Evolutionary conservation across 352 stramenopile species (phyloP).

Genomic region (Globisporangium echinulatum): DNA sequence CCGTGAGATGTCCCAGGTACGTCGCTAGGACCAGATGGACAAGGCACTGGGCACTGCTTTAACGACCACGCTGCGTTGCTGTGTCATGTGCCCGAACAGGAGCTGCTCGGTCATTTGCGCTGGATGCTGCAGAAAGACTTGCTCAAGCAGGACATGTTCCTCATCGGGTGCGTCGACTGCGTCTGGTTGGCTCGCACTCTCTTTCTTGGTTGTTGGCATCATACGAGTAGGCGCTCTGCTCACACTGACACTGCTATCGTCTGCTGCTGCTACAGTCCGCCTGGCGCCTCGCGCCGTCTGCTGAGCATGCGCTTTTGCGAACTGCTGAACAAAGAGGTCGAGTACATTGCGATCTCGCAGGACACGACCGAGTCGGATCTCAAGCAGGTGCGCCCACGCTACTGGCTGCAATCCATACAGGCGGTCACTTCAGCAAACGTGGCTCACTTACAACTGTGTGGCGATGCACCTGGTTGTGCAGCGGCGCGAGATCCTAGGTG

Average conservation of each 20-base stretch:
- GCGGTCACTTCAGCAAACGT: not conserved
- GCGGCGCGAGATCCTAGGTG: conserved; percentile 63
- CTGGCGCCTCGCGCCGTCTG: conserved; percentile 60
- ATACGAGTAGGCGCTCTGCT: no score
- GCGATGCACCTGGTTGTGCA: conserved; percentile 6
- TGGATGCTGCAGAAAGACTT: conserved; percentile 86
- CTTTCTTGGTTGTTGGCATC: no score
- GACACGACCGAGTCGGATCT: conserved; percentile 93
- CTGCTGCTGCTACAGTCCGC: conserved; percentile 31
- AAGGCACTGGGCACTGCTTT: not conserved
- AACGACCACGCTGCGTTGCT: not conserved
- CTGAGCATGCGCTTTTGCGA: conserved; percentile 85
- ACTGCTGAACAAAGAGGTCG: conserved; percentile 75
- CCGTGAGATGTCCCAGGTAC: conserved; percentile 37
- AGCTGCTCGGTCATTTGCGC: conserved; percentile 66
- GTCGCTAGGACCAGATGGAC: not conserved
- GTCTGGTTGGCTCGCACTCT: no score
- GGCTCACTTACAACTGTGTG: not conserved
- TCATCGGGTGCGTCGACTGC: conserved; percentile 51
- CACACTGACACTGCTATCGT: not conserved
- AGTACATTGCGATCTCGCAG: conserved; percentile 89
- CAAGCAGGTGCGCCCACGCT: conserved; percentile 56
- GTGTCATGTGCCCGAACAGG: conserved; percentile 19
- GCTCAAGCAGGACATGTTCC: conserved; percentile 83
- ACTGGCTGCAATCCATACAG: not conserved